phyloP scores from a whole-genome alignment of 176 grass and related monocot genomes.

The Thinopyrum elongatum region DNA sequence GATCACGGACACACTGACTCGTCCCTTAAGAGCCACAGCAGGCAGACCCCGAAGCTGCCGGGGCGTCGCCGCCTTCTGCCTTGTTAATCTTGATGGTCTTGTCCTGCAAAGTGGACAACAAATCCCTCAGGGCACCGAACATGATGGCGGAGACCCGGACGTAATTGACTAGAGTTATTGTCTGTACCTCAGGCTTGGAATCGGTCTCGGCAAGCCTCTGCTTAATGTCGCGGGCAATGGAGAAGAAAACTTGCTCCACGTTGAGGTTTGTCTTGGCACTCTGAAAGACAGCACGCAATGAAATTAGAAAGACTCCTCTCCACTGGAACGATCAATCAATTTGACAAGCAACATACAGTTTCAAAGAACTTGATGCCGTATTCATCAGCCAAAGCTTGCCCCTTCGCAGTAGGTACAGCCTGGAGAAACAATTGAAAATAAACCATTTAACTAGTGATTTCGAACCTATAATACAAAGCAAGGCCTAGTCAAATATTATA shows the following conservation, averaged over 20 bases:
- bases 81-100: constrained; percentile 88
- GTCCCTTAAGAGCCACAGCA: constrained; percentile 77
- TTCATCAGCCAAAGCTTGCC: constrained; percentile 93
- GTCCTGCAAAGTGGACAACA: constrained; percentile 52
- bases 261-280: constrained; percentile 97
- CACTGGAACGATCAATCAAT: neutral
- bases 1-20: neutral
- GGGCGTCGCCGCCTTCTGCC: constrained; percentile 31
- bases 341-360: constrained; percentile 65
- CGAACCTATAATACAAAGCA: neutral
- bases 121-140: constrained; percentile 6
- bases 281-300: constrained; percentile 34
- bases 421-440: constrained; percentile 33
- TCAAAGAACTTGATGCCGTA: constrained; percentile 98
- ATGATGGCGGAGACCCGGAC: neutral
- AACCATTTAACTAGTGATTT: constrained; percentile 7
- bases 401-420: constrained; percentile 95
- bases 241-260: constrained; percentile 97
- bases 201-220: constrained; percentile 80
- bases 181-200: constrained; percentile 79
- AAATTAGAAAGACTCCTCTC: constrained; percentile 3
- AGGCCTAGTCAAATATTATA: constrained; percentile 5
- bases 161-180: neutral
- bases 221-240: constrained; percentile 90
- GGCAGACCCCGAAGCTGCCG: constrained; percentile 49